Evolutionary conservation across 106 monocot species (phyloP).

Genomic region (Platanthera guangdongensis): DNA sequence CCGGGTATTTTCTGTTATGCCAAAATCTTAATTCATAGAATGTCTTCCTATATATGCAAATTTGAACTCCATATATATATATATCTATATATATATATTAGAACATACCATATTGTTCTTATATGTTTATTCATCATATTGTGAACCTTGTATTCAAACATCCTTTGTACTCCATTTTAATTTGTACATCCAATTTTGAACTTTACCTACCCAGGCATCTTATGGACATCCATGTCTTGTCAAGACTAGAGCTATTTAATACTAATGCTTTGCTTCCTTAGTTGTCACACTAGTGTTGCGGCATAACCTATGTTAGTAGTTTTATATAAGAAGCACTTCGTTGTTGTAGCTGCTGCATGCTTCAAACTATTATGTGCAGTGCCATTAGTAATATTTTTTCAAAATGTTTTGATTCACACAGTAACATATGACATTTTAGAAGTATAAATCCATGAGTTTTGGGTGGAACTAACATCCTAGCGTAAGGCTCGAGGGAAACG

Average conservation of each 20-base stretch:
- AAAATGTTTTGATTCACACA: too few relatives aligned
- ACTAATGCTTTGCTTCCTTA: not conserved
- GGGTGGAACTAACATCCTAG: too few relatives aligned
- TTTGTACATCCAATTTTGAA: not conserved
- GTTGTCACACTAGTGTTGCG: not conserved
- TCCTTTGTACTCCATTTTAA: not conserved
- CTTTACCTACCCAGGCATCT: not conserved
- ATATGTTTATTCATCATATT: not conserved
- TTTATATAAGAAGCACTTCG: not conserved
- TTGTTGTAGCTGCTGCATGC: not conserved
- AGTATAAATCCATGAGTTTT: too few relatives aligned
- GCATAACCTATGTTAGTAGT: not conserved
- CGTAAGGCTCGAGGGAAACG: too few relatives aligned
- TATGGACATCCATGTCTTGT: not conserved
- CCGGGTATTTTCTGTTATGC: conserved; percentile 54
- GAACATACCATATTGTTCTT: not conserved
- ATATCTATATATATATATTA: not conserved
- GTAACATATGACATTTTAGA: too few relatives aligned
- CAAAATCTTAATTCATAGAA: conserved; percentile 3
- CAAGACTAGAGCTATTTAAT: not conserved
- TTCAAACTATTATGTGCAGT: not conserved
- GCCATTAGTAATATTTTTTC: not conserved
- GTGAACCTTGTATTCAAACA: not conserved
- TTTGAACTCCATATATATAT: not conserved
- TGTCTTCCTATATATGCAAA: not conserved